Conservation (phyloP, 305 asterid genomes). For the Fraxinus albicans region DNA sequence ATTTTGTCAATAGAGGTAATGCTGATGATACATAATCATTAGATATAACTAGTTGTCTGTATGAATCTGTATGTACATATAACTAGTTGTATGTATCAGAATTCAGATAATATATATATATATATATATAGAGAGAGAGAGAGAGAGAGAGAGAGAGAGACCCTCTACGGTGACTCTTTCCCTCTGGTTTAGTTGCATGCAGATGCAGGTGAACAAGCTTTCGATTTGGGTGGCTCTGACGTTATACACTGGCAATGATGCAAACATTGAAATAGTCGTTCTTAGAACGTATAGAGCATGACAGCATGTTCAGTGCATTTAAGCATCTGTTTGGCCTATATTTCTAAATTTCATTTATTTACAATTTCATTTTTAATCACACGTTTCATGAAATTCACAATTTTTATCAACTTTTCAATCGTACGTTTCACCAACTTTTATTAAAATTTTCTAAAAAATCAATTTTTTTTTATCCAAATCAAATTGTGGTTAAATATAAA, state of each 20-base stretch:
- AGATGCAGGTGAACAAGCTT: neutral
- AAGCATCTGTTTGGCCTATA: neutral
- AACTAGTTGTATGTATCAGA: constrained; percentile 6
- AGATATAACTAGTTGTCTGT: neutral
- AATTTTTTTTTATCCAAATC: too few relatives aligned
- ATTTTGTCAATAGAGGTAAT: constrained; percentile 22
- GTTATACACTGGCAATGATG: neutral
- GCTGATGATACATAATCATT: constrained; percentile 34
- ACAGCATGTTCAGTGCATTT: neutral
- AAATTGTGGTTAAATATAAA: too few relatives aligned
- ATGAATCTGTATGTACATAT: constrained; percentile 10
- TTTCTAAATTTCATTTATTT: neutral
- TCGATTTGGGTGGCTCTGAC: neutral
- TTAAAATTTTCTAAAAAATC: neutral
- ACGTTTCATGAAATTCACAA: neutral
- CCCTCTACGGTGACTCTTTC: neutral
- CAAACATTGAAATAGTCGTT: neutral
- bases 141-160: too few relatives aligned
- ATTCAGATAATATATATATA: neutral
- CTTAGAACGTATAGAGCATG: neutral
- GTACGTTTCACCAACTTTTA: neutral
- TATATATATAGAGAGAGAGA: too few relatives aligned
- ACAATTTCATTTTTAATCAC: too few relatives aligned
- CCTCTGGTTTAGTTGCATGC: neutral
- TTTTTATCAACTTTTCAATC: neutral